Base-by-base conservation (phyloP, 768 basidiomycete species). In the Suillus lakei region DNA sequence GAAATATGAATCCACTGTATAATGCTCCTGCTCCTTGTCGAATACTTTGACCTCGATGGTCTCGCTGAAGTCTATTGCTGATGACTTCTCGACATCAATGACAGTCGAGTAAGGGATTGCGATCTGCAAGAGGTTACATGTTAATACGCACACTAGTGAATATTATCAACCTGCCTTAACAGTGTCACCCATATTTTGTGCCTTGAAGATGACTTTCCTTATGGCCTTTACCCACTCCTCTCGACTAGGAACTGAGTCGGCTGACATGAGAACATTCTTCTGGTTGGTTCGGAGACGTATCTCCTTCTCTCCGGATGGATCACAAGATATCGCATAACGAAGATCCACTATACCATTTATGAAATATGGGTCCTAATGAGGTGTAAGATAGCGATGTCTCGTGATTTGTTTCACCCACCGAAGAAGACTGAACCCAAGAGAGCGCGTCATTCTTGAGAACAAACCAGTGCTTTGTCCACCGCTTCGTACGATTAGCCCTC, bases 171-270 rank as follows among this genome's bases (percentile, higher is more conserved):
- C 32, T 68, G 92, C 93, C 85, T 98, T 98, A 69, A 98, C 95
- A 70, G 88, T 92, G 72, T 98, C 95, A 3, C 98, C 97, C 84
- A 91, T 91, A 76, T 98, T 98, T 80, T 98, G 96, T 18, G 92
- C 91, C 74, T 95, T 95, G 82, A 99, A 96, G 62, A 98, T 95
- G 62, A 96, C 91, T 77, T 92, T 97, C 64, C 91, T 87, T 66
- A 99, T 90, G 10, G 94, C 90, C 76, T 98, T 98, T 55, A 99
- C 90, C 97, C 97, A 99, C 78, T 97, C 95, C 55, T 95, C 91
- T 55, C 93, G 86, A 73, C 90, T 94, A 2, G 92, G 90, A 10
- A 89, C 79, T 32, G 93, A 95, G 71, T 96, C 92, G 13, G 92
- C 91, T 43, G 85, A 85, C 60, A 98, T 76, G 32, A 86, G 74